phyloP scores from a whole-genome alignment of 2,329 filamentous ascomycete genomes.

The Epicoccum sorghinum region DNA sequence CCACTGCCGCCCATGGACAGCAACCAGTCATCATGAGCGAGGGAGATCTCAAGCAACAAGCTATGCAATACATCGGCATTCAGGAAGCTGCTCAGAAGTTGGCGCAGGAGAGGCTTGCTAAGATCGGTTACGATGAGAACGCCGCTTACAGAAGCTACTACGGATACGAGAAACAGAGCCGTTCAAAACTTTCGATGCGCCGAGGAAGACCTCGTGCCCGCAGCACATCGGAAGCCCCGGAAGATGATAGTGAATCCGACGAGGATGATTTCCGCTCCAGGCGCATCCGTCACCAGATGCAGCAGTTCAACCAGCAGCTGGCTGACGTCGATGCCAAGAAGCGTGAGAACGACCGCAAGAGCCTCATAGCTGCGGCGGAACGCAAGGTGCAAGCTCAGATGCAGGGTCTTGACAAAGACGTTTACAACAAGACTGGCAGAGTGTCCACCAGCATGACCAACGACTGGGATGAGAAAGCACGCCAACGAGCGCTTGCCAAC shows the following conservation, averaged over 20 bases:
- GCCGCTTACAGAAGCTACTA: constrained; percentile 79
- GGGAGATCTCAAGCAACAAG: constrained; percentile 59
- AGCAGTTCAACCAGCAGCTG: constrained; percentile 71
- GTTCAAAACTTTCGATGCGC: constrained; percentile 58
- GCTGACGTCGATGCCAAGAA: constrained; percentile 75
- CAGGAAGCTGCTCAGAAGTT: constrained; percentile 88
- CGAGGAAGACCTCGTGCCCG: constrained; percentile 66
- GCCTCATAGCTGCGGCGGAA: constrained; percentile 78
- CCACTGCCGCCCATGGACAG: constrained; percentile 41
- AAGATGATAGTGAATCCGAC: constrained; percentile 36
- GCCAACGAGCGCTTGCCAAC: constrained; percentile 70
- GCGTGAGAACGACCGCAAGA: constrained; percentile 74
- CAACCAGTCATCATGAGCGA: constrained; percentile 35
- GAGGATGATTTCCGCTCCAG: constrained; percentile 72
- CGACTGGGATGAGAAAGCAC: constrained; percentile 81
- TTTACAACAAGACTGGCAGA: constrained; percentile 78
- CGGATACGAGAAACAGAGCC: constrained; percentile 59
- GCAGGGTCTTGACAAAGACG: constrained; percentile 79
- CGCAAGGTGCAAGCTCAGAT: constrained; percentile 83
- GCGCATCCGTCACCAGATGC: constrained; percentile 80
- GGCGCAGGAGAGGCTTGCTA: constrained; percentile 81
- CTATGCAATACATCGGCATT: constrained; percentile 64
- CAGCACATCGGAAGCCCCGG: constrained; percentile 62
- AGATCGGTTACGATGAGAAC: constrained; percentile 74
- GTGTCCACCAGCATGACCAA: constrained; percentile 70